These are phyloP conservation scores for Vachellia collinsii DNA, from an alignment of 306 rosid genomes.

Conservation along the genomic window DNA sequence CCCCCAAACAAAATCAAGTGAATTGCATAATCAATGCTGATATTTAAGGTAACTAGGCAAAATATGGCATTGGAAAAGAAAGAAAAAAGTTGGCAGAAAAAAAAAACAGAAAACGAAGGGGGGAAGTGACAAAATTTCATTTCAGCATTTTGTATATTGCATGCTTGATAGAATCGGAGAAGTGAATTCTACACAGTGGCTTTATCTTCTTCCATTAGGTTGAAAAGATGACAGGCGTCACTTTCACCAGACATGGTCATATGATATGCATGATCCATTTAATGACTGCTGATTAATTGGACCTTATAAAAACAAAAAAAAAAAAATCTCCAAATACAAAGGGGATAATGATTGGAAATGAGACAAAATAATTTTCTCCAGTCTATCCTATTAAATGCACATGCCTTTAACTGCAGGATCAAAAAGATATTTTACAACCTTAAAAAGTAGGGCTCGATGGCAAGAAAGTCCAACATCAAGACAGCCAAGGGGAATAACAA, in stretches of 20 bases:
- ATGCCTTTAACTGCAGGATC: constrained; percentile 13
- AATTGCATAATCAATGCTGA: constrained; percentile 16
- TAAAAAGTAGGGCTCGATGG: constrained; percentile 95
- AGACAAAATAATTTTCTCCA: constrained; percentile 12
- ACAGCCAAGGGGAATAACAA: constrained; percentile 82
- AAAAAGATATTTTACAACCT: constrained; percentile 52
- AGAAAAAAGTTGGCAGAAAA: neutral
- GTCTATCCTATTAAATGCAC: constrained; percentile 16
- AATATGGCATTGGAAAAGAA: constrained; percentile 12
- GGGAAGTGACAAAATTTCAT: neutral
- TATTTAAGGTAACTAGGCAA: constrained; percentile 15
- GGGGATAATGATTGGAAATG: neutral
- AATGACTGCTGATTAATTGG: neutral
- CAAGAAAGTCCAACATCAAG: constrained; percentile 99
- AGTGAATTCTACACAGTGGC: neutral
- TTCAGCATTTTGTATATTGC: constrained; percentile 7
- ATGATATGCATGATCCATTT: constrained; percentile 9
- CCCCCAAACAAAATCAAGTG: neutral
- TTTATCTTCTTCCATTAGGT: neutral
- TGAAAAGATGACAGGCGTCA: neutral
- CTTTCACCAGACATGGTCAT: constrained; percentile 5
- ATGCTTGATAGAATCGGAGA: constrained; percentile 2
- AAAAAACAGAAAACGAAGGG: neutral
- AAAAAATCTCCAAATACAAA: constrained; percentile 25
- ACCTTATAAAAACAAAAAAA: constrained; percentile 11